phyloP scores from a whole-genome alignment of 345 rosid species.

The Eucalyptus tenuipes region DNA sequence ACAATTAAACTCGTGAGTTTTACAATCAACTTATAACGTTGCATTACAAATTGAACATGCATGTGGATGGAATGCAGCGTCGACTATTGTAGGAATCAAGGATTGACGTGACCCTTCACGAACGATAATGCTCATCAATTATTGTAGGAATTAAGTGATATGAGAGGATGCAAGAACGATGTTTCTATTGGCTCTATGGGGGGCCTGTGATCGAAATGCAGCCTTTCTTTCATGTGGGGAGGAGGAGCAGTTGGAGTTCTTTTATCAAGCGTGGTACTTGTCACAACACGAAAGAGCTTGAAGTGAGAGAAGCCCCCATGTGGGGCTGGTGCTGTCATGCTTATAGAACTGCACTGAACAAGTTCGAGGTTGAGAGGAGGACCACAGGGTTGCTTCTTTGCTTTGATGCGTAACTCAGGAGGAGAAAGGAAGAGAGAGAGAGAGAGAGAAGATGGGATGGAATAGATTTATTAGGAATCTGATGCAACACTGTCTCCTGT shows the following conservation, averaged over 20 bases:
- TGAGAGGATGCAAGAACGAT: neutral
- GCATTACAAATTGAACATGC: neutral
- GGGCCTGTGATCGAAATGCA: neutral
- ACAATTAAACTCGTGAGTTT: neutral
- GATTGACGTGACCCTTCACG: neutral
- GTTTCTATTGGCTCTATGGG: neutral
- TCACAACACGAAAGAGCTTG: neutral
- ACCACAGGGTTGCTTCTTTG: neutral
- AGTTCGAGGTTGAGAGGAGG: neutral
- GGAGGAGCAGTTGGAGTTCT: neutral
- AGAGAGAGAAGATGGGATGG: neutral
- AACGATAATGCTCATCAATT: neutral
- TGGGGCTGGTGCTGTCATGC: neutral
- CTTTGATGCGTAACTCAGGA: neutral
- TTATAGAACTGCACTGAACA: neutral
- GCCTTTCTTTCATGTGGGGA: neutral
- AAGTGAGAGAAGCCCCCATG: neutral
- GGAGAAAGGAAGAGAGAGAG: neutral
- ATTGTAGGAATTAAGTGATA: neutral
- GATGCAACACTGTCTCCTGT: neutral
- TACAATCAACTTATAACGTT: rapidly evolving
- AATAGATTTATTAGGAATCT: neutral
- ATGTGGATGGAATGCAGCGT: neutral
- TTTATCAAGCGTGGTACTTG: neutral
- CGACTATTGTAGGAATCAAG: neutral